These are phyloP conservation scores for Aphanomyces euteiches DNA, from an alignment of 352 stramenopile genomes.

Conservation along the genomic window DNA sequence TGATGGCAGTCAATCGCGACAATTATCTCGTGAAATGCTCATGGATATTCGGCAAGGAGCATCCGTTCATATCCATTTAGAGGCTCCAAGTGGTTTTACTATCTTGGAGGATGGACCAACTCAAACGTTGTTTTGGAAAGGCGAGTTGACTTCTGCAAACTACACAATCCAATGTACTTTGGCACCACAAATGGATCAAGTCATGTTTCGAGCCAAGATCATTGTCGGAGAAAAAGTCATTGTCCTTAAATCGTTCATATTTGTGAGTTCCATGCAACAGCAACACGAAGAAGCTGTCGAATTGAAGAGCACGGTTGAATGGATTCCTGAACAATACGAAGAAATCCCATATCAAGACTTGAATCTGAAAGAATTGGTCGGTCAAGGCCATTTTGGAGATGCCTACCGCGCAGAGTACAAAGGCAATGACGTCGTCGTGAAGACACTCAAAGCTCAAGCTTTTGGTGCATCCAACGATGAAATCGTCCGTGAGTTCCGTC, in stretches of 20 bases:
- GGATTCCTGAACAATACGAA: conserved; percentile 61
- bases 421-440: conserved; percentile 36
- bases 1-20: conserved; percentile 38
- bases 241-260: conserved; percentile 54
- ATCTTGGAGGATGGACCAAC: conserved; percentile 58
- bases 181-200: conserved; percentile 45
- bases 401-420: conserved; percentile 62
- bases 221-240: conserved; percentile 68
- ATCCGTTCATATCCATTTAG: conserved; percentile 67
- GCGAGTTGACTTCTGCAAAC: conserved; percentile 53
- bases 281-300: conserved; percentile 40
- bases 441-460: conserved; percentile 45
- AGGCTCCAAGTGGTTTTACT: conserved; percentile 55
- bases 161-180: conserved; percentile 66
- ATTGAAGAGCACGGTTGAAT: conserved; percentile 58
- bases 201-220: conserved; percentile 68
- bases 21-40: conserved; percentile 61
- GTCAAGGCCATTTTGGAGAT: conserved; percentile 62
- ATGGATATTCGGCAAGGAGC: conserved; percentile 64
- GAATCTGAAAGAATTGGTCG: conserved; percentile 70
- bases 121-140: conserved; percentile 67
- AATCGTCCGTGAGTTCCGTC: conserved; percentile 71
- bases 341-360: conserved; percentile 65
- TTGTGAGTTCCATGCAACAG: conserved; percentile 43
- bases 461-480: conserved; percentile 68